A percentile compares a stretch with the other conserved stretches of the same genome.
Conservation (phyloP, 164 flowering plant species). For the Nymphaea thermarum region DNA sequence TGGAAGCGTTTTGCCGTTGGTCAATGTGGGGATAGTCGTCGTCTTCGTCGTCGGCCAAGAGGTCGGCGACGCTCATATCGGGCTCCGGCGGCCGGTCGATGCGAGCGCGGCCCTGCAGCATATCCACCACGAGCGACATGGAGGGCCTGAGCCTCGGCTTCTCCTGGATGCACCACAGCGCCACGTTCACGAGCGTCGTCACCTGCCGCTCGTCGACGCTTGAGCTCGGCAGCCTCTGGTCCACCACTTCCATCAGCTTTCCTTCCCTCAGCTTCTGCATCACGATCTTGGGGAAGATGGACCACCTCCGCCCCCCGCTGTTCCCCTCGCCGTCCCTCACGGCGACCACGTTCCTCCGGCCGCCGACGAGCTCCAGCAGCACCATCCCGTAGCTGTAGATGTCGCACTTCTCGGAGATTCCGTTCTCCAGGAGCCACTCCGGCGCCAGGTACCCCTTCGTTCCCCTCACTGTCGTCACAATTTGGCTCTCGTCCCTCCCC, state of each 20-base stretch:
- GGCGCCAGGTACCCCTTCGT: slow-evolving; percentile 90
- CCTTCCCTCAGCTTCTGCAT: slow-evolving; percentile 50
- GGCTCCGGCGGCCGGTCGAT: slow-evolving; percentile 67
- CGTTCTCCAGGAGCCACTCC: slow-evolving; percentile 73
- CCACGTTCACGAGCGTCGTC: slow-evolving; percentile 39
- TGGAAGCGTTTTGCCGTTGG: not conserved
- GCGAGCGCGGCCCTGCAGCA: slow-evolving; percentile 54
- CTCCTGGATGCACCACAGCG: slow-evolving; percentile 89
- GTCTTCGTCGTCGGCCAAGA: slow-evolving; percentile 33
- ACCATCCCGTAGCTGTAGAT: slow-evolving; percentile 90
- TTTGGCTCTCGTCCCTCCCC: slow-evolving; percentile 64
- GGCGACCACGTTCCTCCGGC: slow-evolving; percentile 42
- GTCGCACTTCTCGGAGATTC: slow-evolving; percentile 70
- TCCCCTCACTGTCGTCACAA: slow-evolving; percentile 57
- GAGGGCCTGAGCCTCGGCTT: slow-evolving; percentile 50
- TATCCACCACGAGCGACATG: slow-evolving; percentile 62
- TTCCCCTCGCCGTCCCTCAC: slow-evolving; percentile 12
- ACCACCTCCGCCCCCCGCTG: slow-evolving; percentile 33
- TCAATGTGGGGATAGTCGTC: not conserved
- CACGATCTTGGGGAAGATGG: slow-evolving; percentile 63
- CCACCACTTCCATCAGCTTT: slow-evolving; percentile 66
- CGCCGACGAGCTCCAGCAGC: slow-evolving; percentile 73
- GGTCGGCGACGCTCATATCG: slow-evolving; percentile 51
- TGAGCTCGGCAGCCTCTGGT: slow-evolving; percentile 26
- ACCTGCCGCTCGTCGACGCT: slow-evolving; percentile 47